Evolutionary conservation across 805 yeast species (phyloP).

Genomic region (Dipodascus albidus): DNA sequence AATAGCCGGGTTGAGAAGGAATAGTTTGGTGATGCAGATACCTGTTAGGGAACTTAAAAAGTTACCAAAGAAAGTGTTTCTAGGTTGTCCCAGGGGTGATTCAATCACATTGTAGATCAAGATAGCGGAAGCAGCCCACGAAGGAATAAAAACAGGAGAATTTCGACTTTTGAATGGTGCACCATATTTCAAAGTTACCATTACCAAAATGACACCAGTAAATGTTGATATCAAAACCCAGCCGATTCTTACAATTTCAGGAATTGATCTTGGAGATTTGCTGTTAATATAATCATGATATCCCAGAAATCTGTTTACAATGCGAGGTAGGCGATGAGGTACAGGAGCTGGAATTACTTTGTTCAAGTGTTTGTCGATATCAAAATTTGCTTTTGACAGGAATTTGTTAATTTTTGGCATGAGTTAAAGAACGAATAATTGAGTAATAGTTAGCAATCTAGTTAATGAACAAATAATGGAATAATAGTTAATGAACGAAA

Average conservation of each 20-base stretch:
- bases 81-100: slow-evolving; percentile 55
- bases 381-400: slow-evolving; percentile 3
- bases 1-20: slow-evolving; percentile 29
- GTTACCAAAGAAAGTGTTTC: slow-evolving; percentile 47
- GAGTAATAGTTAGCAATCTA: neutral
- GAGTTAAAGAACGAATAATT: neutral
- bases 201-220: slow-evolving; percentile 19
- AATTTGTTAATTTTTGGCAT: neutral
- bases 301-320: slow-evolving; percentile 15
- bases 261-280: slow-evolving; percentile 4
- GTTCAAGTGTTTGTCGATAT: slow-evolving; percentile 12
- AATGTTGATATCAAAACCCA: slow-evolving; percentile 18
- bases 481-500: neutral
- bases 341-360: slow-evolving; percentile 10
- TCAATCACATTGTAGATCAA: slow-evolving; percentile 43
- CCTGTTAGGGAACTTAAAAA: slow-evolving; percentile 43
- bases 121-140: slow-evolving; percentile 50
- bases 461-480: too few species aligned
- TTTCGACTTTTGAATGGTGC: slow-evolving; percentile 14
- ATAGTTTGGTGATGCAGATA: slow-evolving; percentile 41
- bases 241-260: slow-evolving; percentile 6
- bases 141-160: slow-evolving; percentile 22
- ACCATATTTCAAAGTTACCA: slow-evolving; percentile 17
- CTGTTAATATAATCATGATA: slow-evolving; percentile 9
- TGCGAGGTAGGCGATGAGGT: slow-evolving; percentile 12